These are phyloP conservation scores for Chaetomium sp. DNA, from an alignment of 2,329 filamentous ascomycete species.

Conservation along the genomic window DNA sequence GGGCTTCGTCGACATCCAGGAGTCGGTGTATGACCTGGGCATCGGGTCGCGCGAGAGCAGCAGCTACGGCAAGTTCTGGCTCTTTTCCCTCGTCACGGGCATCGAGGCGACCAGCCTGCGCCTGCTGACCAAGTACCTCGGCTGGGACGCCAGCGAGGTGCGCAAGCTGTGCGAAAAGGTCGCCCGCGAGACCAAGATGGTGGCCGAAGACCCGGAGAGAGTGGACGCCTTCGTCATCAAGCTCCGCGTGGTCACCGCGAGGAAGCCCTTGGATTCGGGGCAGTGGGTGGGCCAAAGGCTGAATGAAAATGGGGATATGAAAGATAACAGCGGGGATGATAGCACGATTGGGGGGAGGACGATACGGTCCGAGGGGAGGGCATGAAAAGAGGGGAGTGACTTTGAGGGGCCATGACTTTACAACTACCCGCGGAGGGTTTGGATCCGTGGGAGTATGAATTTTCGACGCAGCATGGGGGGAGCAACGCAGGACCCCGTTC, in stretches of 20 bases:
- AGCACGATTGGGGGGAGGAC: conserved; percentile 35
- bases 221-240: conserved; percentile 50
- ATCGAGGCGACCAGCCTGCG: conserved; percentile 54
- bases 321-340: conserved; percentile 36
- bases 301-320: conserved; percentile 33
- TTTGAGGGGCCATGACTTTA: background rate
- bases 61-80: conserved; percentile 56
- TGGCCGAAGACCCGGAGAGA: conserved; percentile 51
- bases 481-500: background rate
- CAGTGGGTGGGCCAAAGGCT: conserved; percentile 38
- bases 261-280: conserved; percentile 48
- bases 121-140: conserved; percentile 55
- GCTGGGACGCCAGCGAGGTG: conserved; percentile 54
- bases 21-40: conserved; percentile 52
- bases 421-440: background rate
- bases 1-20: conserved; percentile 55
- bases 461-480: background rate
- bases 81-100: conserved; percentile 54
- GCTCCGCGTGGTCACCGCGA: conserved; percentile 51
- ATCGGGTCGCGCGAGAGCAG: conserved; percentile 49
- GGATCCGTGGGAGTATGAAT: background rate
- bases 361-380: conserved; percentile 28
- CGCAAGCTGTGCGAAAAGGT: conserved; percentile 51
- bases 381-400: conserved; percentile 12
- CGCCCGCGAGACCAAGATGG: conserved; percentile 51